Evolutionary conservation across 192 early-diverging fungal genomes (phyloP).

Genomic region (Coemansia sp.): DNA sequence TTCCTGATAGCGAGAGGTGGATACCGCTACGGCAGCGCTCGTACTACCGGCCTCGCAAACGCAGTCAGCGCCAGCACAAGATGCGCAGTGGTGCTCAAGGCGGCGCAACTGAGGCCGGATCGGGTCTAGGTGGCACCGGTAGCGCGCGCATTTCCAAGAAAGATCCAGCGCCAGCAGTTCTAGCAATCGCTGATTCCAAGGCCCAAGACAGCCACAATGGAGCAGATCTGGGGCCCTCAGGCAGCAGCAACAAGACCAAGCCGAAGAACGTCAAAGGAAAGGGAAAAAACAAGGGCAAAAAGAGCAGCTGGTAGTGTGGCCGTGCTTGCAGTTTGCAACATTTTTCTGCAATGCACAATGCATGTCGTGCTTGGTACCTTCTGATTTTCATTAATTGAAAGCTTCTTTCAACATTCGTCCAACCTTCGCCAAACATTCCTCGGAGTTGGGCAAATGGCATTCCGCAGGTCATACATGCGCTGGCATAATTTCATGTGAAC

Average conservation of each 20-base stretch:
- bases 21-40: constrained; percentile 51
- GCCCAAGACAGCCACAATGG: not conserved
- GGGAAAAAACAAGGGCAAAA: constrained; percentile 31
- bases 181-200: not conserved
- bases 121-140: constrained; percentile 48
- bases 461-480: not conserved
- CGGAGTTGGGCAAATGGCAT: not conserved
- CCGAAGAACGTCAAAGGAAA: constrained; percentile 27
- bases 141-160: constrained; percentile 48
- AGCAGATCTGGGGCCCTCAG: not conserved
- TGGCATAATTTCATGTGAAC: not conserved
- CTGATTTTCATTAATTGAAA: constrained; percentile 6
- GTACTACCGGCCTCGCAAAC: constrained; percentile 47
- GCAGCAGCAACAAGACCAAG: constrained; percentile 18
- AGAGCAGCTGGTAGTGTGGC: constrained; percentile 13
- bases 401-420: constrained; percentile 9
- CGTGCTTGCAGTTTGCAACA: not conserved
- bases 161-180: not conserved
- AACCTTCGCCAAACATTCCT: constrained; percentile 11
- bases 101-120: constrained; percentile 33
- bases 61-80: constrained; percentile 19
- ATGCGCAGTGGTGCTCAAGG: constrained; percentile 45
- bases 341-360: not conserved
- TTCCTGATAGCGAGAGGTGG: constrained; percentile 48
- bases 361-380: constrained; percentile 1